Evolutionary conservation across 225 moss, liverwort and hornwort species (phyloP), one percentile per base, ranked within the genome.

Genomic region (Rhytidiadelphus loreus): DNA sequence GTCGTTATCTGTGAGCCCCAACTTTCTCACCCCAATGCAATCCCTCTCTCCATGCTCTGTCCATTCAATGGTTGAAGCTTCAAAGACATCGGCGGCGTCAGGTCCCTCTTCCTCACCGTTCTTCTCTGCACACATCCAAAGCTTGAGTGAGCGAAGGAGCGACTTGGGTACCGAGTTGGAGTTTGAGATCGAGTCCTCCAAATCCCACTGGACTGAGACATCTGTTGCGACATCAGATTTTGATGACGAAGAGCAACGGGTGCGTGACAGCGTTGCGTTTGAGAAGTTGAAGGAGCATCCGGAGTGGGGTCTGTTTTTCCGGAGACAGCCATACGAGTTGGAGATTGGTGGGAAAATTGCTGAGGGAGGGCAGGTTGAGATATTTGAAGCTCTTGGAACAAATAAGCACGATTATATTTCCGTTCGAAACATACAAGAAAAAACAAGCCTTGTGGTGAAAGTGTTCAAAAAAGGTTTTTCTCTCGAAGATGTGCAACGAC

Each of bases 351-450:
- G 2, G 21, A 88, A 88, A 59, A 78, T 84, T 66, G 77, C 32
- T 29, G 77, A 84, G 44, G 77, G 66, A 68, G 68, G 77, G 30
- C 83, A 84, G n/a, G 77, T 30, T 66, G 77, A 32, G n/a, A 88
- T 84, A 32, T 62, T 82, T 62, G 88, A 48, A 88, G 77, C 78
- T 24, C 6, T 1, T 21, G 50, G 66, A 70, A 21, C 15, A 8
- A 68, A 48, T 48, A 48, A 48, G 66, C 37, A 1, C 7, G 37
- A 66, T 16, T 17, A 17, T 64, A 2, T 6, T 10, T 0, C 11
- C 4, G 2, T 16, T 52, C 4, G 5, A 24, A 13, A 4, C 12
- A 7, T 0, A 23, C n/a, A 4, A 0, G 14, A 5, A 25, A 41
- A 26, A 33, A 14, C 1, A 13, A 62, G 5, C 20, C 62, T 62